Percentiles rank a stretch among this genome's conserved stretches.
Conservation (phyloP, 1,139 yeast species). For the Geotrichum bryndzae region DNA sequence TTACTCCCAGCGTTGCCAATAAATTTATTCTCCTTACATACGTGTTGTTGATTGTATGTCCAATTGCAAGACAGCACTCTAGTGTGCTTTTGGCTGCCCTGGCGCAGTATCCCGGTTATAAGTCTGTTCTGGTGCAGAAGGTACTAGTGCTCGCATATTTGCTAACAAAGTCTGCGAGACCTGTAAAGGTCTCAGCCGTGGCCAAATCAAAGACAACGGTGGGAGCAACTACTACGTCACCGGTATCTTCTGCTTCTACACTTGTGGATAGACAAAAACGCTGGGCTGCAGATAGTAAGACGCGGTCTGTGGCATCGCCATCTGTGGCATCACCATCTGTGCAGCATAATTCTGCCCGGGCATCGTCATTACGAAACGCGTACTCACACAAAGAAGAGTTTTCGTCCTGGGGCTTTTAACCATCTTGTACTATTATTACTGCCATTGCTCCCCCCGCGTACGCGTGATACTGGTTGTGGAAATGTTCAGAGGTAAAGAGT, state of each 20-base stretch:
- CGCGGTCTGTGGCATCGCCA: background rate
- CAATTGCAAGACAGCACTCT: slow-evolving; percentile 4
- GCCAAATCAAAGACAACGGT: background rate
- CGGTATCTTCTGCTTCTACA: slow-evolving; percentile 6
- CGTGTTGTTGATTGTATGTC: slow-evolving; percentile 6
- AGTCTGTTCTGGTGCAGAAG: background rate
- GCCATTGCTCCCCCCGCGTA: background rate
- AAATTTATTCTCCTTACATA: slow-evolving; percentile 1
- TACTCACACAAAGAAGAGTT: background rate
- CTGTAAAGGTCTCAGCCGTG: background rate
- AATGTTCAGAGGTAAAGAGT: background rate
- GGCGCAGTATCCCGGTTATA: background rate
- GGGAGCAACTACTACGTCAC: background rate
- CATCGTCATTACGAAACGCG: background rate
- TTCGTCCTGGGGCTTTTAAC: background rate
- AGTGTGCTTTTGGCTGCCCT: background rate
- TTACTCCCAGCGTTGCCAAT: background rate
- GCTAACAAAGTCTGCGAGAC: background rate
- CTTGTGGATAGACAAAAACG: background rate
- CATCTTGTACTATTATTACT: background rate
- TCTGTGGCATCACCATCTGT: background rate
- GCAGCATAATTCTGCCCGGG: background rate
- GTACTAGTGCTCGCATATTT: background rate
- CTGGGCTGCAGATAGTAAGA: background rate
- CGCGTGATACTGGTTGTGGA: background rate